Conservation (phyloP, 2,329 filamentous ascomycete genomes). For the Iodosphaeria phyllophila region DNA sequence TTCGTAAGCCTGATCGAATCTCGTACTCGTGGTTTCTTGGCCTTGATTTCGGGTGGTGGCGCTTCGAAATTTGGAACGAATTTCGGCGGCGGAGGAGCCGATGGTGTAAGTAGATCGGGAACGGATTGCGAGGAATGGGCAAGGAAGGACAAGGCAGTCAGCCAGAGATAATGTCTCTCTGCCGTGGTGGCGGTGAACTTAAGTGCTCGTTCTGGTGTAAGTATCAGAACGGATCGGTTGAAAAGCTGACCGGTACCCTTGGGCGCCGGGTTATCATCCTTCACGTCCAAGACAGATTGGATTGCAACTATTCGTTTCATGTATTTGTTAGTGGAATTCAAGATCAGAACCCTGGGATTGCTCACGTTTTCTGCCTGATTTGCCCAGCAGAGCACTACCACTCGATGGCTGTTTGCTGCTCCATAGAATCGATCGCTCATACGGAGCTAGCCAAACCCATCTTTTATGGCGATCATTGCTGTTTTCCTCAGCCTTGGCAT, state of each 20-base stretch:
- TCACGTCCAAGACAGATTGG: conserved; percentile 92
- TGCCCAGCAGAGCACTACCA: conserved; percentile 76
- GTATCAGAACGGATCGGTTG: conserved; percentile 83
- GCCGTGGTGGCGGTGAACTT: conserved; percentile 78
- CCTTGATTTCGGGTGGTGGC: conserved; percentile 21
- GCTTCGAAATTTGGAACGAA: conserved; percentile 31
- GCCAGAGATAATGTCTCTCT: conserved; percentile 86
- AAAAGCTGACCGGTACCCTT: conserved; percentile 52
- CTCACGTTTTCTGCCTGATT: conserved; percentile 87
- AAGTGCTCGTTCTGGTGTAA: conserved; percentile 81
- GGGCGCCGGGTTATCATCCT: conserved; percentile 75
- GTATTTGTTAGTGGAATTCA: conserved; percentile 1
- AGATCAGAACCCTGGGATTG: conserved; percentile 10
- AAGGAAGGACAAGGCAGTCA: conserved; percentile 86
- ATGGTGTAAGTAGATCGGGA: conserved; percentile 44
- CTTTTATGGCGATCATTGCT: conserved; percentile 75
- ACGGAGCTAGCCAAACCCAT: conserved; percentile 97
- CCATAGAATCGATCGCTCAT: conserved; percentile 93
- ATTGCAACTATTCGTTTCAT: conserved; percentile 25
- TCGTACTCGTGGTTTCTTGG: conserved; percentile 43
- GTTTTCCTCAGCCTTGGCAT: conserved; percentile 48
- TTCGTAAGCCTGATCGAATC: conserved; percentile 87
- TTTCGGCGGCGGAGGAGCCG: conserved; percentile 8
- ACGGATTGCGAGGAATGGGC: conserved; percentile 73
- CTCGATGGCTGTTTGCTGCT: conserved; percentile 91